A percentile compares a stretch with the other conserved stretches of the same genome.
phyloP scores from a whole-genome alignment of 345 rosid species.

The Kandelia obovata region DNA sequence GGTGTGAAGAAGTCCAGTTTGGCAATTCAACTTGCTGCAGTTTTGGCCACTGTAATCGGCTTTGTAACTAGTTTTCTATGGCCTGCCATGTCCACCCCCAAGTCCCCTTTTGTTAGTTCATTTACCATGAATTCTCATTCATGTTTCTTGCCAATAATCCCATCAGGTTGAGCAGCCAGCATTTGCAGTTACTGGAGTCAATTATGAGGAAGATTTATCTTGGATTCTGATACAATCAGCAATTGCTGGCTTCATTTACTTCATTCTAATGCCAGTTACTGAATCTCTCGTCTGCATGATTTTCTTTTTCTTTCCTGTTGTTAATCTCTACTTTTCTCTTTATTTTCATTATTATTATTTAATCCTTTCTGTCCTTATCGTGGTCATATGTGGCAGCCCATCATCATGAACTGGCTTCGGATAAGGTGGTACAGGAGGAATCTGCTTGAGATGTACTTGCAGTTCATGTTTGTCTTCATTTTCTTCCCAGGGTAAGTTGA shows the following conservation, averaged over 20 bases:
- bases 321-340: not conserved
- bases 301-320: no score
- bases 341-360: not conserved
- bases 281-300: no score
- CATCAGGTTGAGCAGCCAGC: conserved; percentile 69
- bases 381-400: conserved; percentile 47
- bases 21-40: conserved; percentile 54
- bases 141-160: not conserved
- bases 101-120: not conserved
- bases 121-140: not conserved
- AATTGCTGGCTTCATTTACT: conserved; percentile 59
- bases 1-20: conserved; percentile 39
- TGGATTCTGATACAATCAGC: conserved; percentile 46
- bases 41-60: conserved; percentile 46
- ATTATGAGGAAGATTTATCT: conserved; percentile 49
- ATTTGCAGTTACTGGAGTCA: conserved; percentile 73
- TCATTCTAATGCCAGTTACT: conserved; percentile 75
- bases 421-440: conserved; percentile 82
- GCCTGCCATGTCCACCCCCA: not conserved
- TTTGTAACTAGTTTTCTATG: not conserved
- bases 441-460: conserved; percentile 73
- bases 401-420: conserved; percentile 90
- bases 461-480: conserved; percentile 86
- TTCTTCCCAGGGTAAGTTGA: conserved; percentile 78
- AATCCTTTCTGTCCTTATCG: not conserved